These are phyloP conservation scores for Nicotiana undulata DNA, from an alignment of 257 asterid genomes.

Conservation along the genomic window DNA sequence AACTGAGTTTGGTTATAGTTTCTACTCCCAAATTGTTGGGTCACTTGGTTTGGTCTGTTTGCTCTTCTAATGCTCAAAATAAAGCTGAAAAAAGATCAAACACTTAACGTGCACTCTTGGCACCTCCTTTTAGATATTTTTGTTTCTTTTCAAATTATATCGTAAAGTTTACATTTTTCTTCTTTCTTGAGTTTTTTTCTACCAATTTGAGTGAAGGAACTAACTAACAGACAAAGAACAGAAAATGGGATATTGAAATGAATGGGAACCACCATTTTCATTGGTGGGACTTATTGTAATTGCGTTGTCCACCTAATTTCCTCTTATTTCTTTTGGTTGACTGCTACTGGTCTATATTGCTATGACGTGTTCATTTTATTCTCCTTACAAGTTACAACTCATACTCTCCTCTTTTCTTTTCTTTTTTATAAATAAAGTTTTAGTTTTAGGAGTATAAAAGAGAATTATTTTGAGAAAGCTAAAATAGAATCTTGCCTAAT, in stretches of 20 bases:
- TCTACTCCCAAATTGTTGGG: neutral
- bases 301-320: neutral
- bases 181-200: neutral
- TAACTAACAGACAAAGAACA: neutral
- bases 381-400: slow-evolving; percentile 2
- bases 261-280: neutral
- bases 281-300: neutral
- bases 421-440: too few relatives aligned
- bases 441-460: too few relatives aligned
- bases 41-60: neutral
- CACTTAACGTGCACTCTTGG: neutral
- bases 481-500: too few relatives aligned
- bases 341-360: neutral
- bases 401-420: neutral
- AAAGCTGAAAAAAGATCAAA: neutral
- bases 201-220: neutral
- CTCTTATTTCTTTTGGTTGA: neutral
- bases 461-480: too few relatives aligned
- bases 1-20: neutral
- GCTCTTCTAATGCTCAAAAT: neutral
- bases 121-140: neutral
- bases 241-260: neutral
- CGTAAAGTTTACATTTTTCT: neutral
- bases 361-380: neutral
- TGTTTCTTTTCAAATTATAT: neutral